Evolutionary conservation across 306 rosid genomes (phyloP).

Genomic region (Acacia acuminata): DNA sequence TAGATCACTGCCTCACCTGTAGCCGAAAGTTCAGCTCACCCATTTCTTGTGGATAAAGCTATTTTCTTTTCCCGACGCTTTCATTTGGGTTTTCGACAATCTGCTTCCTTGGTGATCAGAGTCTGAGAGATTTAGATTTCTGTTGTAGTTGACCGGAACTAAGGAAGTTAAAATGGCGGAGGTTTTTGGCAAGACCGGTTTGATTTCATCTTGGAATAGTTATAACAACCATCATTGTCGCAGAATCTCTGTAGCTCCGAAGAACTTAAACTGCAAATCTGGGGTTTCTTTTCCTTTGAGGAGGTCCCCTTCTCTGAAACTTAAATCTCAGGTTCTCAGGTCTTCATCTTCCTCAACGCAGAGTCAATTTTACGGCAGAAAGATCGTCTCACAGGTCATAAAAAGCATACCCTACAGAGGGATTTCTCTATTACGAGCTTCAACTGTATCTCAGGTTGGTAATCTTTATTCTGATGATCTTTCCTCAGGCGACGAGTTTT

Average conservation of each 20-base stretch:
- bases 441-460: conserved; percentile 56
- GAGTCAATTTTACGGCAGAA: conserved; percentile 48
- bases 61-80: conserved; percentile 1
- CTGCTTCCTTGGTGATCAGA: neutral
- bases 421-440: conserved; percentile 34
- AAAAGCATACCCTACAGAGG: conserved; percentile 28
- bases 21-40: conserved; percentile 2
- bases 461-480: neutral
- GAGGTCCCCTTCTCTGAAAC: conserved; percentile 43
- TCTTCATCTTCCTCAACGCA: conserved; percentile 30
- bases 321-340: conserved; percentile 42
- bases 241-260: conserved; percentile 36
- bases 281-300: conserved; percentile 20
- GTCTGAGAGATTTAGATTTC: neutral
- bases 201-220: conserved; percentile 49
- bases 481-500: neutral
- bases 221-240: conserved; percentile 20
- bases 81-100: conserved; percentile 4
- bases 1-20: neutral
- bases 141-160: neutral
- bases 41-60: conserved; percentile 40
- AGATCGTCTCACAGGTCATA: conserved; percentile 34
- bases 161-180: conserved; percentile 48
- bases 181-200: conserved; percentile 45
- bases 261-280: conserved; percentile 31